These are phyloP conservation scores for Plantago rigida DNA, from an alignment of 305 asterid species.

Conservation along the genomic window DNA sequence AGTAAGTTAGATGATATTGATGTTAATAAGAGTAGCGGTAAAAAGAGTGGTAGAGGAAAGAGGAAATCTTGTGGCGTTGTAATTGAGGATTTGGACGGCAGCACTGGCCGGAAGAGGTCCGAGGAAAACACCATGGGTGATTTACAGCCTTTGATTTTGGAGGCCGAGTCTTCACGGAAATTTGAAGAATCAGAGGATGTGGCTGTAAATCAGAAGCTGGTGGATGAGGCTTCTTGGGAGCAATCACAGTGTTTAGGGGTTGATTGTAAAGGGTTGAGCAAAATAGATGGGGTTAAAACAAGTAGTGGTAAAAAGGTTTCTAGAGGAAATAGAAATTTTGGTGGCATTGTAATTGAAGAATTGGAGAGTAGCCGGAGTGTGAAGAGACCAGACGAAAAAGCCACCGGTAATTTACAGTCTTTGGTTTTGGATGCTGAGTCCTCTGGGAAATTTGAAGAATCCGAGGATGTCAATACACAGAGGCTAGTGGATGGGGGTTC, in stretches of 20 bases:
- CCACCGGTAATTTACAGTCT: neutral
- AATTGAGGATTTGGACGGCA: conserved; percentile 25
- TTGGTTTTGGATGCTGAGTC: neutral
- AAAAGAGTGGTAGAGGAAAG: conserved; percentile 23
- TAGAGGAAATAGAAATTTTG: conserved; percentile 22
- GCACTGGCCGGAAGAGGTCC: conserved; percentile 30
- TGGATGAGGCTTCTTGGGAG: neutral
- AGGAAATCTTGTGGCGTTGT: conserved; percentile 24
- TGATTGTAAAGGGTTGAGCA: conserved; percentile 29
- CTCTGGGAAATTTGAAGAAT: neutral
- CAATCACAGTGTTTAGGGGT: conserved; percentile 9
- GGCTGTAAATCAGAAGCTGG: neutral
- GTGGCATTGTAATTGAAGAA: conserved; percentile 20
- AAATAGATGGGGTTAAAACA: conserved; percentile 29
- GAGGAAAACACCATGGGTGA: neutral
- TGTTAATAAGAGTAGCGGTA: conserved; percentile 24
- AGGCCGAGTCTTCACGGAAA: neutral
- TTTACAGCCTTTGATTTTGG: neutral
- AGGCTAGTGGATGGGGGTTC: neutral
- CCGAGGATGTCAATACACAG: neutral
- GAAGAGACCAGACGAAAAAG: conserved; percentile 2
- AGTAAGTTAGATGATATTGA: conserved; percentile 29
- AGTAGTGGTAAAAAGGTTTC: conserved; percentile 23
- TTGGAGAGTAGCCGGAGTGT: conserved; percentile 36
- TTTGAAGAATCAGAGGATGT: neutral